A percentile compares a stretch with the other conserved stretches of the same genome.
These are phyloP conservation scores for Xylariaceae sp. DNA, from an alignment of 2,329 filamentous ascomycete genomes.

Conservation along the genomic window DNA sequence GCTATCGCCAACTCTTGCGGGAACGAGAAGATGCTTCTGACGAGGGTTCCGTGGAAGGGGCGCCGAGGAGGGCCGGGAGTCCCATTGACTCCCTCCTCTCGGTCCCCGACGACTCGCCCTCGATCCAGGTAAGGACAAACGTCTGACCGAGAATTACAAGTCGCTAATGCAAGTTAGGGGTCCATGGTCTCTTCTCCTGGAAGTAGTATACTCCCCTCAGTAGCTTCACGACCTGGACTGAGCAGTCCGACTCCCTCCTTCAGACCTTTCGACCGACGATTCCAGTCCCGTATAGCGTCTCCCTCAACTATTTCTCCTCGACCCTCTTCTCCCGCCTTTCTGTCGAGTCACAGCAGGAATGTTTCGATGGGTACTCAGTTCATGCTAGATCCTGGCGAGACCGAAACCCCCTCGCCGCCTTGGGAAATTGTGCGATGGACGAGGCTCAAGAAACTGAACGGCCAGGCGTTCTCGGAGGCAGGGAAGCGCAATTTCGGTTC, in stretches of 20 bases:
- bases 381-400: slow-evolving; percentile 56
- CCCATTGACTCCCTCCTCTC: slow-evolving; percentile 66
- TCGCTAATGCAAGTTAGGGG: slow-evolving; percentile 36
- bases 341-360: slow-evolving; percentile 73
- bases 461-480: slow-evolving; percentile 85
- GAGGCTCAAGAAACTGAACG: slow-evolving; percentile 81
- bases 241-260: slow-evolving; percentile 75
- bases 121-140: slow-evolving; percentile 62
- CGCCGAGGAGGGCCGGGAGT: slow-evolving; percentile 57
- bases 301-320: slow-evolving; percentile 59
- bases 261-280: slow-evolving; percentile 89
- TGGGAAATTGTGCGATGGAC: slow-evolving; percentile 99
- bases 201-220: slow-evolving; percentile 68
- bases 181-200: slow-evolving; percentile 63
- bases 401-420: slow-evolving; percentile 70
- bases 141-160: no score
- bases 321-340: slow-evolving; percentile 71
- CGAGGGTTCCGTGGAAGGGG: slow-evolving; percentile 48
- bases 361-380: slow-evolving; percentile 73
- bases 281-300: slow-evolving; percentile 77
- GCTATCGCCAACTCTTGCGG: slow-evolving; percentile 41
- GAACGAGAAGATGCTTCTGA: slow-evolving; percentile 46
- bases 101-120: slow-evolving; percentile 78
- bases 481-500: slow-evolving; percentile 89
- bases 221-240: slow-evolving; percentile 61